Evolutionary conservation across 441 rosid genomes (phyloP), one percentile per base, ranked within the genome.

Genomic region (Croton setiger): DNA sequence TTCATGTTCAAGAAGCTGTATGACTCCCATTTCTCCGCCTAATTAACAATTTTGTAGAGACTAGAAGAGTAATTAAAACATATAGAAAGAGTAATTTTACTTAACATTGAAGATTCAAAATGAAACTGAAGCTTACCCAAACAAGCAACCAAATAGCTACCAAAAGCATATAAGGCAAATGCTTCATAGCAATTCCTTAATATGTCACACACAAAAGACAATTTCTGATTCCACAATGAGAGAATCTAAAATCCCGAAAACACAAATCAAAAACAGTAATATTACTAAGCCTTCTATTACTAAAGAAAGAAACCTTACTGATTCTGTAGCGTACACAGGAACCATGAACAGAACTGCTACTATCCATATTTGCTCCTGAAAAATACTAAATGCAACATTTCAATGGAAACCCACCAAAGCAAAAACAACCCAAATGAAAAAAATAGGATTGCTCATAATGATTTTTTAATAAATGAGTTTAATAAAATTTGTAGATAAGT

Each of bases 151-250:
- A 93, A 80, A 77, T 89, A 91, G 74, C 97, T 89, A 64, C 97
- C 95, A 68, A 91, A 93, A 57, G 97, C 84, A 62, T 93, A 93
- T 70, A 89, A 75, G 60, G 96, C 98, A 76, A 91, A 89, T 36
- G 98, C 98, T 72, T 93, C 98, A 31, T 89, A 87, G 80, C 95
- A 89, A 80, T 78, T 89, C 76, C 96, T 93, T 83, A 93, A 55
- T 70, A 83, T 85, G 79, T 93, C 97, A 77, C 96, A 89, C 10
- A 83, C 87, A 68, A 91, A 80, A 27, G 96, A 88, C 53, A 85
- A 49, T 69, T 47, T 83, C 15, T 90, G 71, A 68, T 88, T 84
- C 83, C 79, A 84, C 77, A 93, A 76, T 15, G 97, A 91, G 44
- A 89, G 64, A 10, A 91, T 69, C 96, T 89, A 82, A 63, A 36